Base-by-base conservation (phyloP, 1,139 yeast species). In the Saccharomyces pastorianus region DNA sequence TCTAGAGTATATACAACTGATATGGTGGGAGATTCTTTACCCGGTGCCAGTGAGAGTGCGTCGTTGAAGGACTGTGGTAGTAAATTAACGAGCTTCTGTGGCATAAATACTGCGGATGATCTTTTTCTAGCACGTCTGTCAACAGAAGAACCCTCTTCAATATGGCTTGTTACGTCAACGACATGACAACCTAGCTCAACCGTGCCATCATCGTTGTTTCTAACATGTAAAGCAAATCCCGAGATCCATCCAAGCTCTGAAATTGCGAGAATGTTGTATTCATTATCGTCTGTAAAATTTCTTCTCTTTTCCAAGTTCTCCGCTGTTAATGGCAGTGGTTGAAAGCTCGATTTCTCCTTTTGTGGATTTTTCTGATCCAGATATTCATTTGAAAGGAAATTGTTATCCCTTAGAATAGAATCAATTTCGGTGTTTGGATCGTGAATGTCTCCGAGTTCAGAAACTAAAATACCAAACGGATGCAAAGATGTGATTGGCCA, bases 401-500 rank as follows among this genome's bases (percentile, higher is more conserved):
- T 93, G 72, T 89, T 91, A 69, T 93, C 98, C 66, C 98, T 83
- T 61, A 93, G 77, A 55, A 93, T 85, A 0, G 97, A 89, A 69
- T 87, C 95, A 60, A 90, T 82, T 69, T 90, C 97, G 51, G 93
- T 88, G 32, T 79, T 76, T 5, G 84, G 79, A 60, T 86, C 93
- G 61, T 85, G 89, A 64, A 88, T 83, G 50, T 81, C 79, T 32
- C 99, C 99, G 60, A 93, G 76, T 64, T 87, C 89, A 53, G 91
- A 88, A 34, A 91, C 86, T 58, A 93, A 76, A 31, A 96, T 91
- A 64, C 99, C 99, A 66, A 93, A 93, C 3, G 99, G 99, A 75
- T 93, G 99, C 69, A 93, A 79, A 0, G 98, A 91, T 17, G 99
- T 93, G 71, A 93, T 93, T 69, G 99, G 99, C 99, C 99, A 93